Conservation (phyloP, 345 rosid species). For the Leavenworthia alabamica region DNA sequence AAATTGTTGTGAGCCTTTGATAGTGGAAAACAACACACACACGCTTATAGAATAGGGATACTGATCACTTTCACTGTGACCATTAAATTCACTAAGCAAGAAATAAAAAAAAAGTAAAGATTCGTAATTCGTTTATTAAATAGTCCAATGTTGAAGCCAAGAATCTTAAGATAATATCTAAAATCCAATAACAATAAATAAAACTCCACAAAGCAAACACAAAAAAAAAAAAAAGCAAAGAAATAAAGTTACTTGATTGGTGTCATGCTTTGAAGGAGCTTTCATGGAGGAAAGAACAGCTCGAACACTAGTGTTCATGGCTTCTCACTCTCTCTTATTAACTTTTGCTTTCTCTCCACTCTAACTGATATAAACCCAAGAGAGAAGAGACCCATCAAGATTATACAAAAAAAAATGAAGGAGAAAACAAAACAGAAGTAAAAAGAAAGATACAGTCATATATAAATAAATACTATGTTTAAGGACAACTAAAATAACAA, state of each 20-base stretch:
- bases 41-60: slow-evolving; percentile 37
- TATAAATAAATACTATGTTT: not conserved
- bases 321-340: slow-evolving; percentile 28
- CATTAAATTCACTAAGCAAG: slow-evolving; percentile 21
- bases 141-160: slow-evolving; percentile 30
- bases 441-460: slow-evolving; percentile 14
- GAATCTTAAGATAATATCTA: slow-evolving; percentile 23
- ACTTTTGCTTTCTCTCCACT: slow-evolving; percentile 23
- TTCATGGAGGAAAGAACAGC: slow-evolving; percentile 59
- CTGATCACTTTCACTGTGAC: slow-evolving; percentile 26
- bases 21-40: slow-evolving; percentile 40
- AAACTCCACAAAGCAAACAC: not conserved
- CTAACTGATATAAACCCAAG: slow-evolving; percentile 20
- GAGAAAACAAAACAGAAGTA: slow-evolving; percentile 27
- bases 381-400: slow-evolving; percentile 18
- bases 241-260: slow-evolving; percentile 40
- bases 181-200: slow-evolving; percentile 2
- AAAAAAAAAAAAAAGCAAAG: slow-evolving; percentile 1
- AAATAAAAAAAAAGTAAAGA: not conserved
- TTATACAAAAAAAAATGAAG: not conserved
- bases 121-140: slow-evolving; percentile 17
- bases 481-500: not conserved
- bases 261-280: slow-evolving; percentile 52
- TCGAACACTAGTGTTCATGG: slow-evolving; percentile 69
- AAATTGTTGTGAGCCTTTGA: slow-evolving; percentile 48